Evolutionary conservation across 2,329 filamentous ascomycete species (phyloP).

Genomic region (Fusarium begoniae): DNA sequence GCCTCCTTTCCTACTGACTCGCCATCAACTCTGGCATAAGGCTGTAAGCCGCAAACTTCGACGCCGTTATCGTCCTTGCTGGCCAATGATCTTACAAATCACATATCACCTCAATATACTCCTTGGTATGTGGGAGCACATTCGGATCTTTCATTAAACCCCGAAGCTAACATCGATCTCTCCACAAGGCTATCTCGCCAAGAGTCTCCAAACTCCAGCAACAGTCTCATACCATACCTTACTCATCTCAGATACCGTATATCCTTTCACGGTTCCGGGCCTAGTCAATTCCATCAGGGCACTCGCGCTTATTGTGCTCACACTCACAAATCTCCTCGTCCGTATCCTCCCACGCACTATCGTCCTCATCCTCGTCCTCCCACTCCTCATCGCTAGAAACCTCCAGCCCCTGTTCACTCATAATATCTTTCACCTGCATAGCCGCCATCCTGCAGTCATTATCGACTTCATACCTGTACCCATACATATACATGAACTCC

Average conservation of each 20-base stretch:
- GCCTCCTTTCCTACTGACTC: not conserved
- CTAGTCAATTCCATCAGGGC: no score
- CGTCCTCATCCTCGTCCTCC: not conserved
- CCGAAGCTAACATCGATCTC: not conserved
- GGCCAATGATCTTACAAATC: not conserved
- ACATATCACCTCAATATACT: no score
- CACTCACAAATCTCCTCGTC: not conserved
- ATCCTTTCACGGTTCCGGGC: rapidly evolving
- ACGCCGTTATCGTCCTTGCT: not conserved
- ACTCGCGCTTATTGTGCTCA: not conserved
- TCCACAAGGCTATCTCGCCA: not conserved
- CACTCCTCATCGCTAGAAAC: not conserved
- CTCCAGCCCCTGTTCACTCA: rapidly evolving
- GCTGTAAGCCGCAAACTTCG: not conserved
- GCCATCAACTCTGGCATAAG: not conserved
- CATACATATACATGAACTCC: not conserved
- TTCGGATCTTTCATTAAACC: not conserved
- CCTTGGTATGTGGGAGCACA: no score
- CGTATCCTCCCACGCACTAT: not conserved
- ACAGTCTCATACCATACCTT: not conserved
- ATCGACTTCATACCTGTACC: not conserved
- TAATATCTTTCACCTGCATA: rapidly evolving
- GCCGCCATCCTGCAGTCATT: not conserved
- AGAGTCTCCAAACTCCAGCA: not conserved
- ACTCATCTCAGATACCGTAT: not conserved